A percentile compares a stretch with the other conserved stretches of the same genome.
phyloP scores from a whole-genome alignment of 208 protist species.

The Leishmania tarentolae region DNA sequence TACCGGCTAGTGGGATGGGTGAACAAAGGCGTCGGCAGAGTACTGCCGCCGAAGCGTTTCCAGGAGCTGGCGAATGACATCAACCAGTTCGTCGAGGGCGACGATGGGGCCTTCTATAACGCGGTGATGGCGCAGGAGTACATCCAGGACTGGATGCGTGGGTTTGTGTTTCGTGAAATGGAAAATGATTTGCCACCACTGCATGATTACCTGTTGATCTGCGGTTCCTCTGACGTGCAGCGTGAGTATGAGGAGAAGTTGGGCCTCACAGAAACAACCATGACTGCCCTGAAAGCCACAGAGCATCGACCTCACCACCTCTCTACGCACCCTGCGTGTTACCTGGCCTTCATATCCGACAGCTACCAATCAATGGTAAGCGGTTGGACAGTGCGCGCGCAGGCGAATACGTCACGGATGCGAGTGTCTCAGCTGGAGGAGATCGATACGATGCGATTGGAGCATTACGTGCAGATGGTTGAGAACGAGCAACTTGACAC shows the following conservation, averaged over 20 bases:
- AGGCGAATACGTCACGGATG: not conserved
- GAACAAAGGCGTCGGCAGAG: conserved; percentile 48
- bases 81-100: conserved; percentile 73
- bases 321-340: conserved; percentile 85
- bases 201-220: conserved; percentile 85
- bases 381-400: conserved; percentile 4
- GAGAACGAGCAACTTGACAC: conserved; percentile 40
- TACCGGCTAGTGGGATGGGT: conserved; percentile 86
- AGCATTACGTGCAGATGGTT: conserved; percentile 51
- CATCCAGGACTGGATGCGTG: conserved; percentile 87
- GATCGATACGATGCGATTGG: conserved; percentile 35
- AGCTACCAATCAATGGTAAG: conserved; percentile 57
- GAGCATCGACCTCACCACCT: conserved; percentile 80
- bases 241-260: conserved; percentile 29
- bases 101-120: conserved; percentile 51
- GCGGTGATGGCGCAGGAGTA: conserved; percentile 70
- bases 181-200: conserved; percentile 79
- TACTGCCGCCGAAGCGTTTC: conserved; percentile 62
- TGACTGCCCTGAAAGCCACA: conserved; percentile 38
- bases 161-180: conserved; percentile 87
- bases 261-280: conserved; percentile 7
- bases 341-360: conserved; percentile 63
- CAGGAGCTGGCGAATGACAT: conserved; percentile 57
- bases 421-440: conserved; percentile 25
- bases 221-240: conserved; percentile 65